phyloP scores from a whole-genome alignment of 78 protist species.

The Dictyostelium intermedium region DNA sequence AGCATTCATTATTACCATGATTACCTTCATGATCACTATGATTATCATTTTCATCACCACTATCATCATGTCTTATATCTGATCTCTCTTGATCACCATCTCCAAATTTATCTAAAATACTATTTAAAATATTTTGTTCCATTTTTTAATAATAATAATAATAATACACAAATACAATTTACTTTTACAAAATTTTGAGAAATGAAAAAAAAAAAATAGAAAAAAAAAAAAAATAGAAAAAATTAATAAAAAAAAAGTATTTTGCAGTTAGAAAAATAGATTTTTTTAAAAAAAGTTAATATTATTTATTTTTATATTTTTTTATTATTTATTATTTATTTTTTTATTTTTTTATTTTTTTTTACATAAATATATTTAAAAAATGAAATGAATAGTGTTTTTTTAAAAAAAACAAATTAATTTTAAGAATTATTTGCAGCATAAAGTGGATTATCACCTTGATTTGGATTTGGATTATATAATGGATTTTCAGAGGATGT shows the following conservation, averaged over 20 bases:
- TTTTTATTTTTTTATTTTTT: no score
- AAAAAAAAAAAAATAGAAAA: not conserved
- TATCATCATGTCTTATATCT: constrained; percentile 54
- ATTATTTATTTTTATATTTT: no score
- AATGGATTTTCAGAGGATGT: constrained; percentile 48
- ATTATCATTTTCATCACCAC: constrained; percentile 70
- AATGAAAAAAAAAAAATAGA: not conserved
- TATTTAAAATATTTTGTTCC: constrained; percentile 20
- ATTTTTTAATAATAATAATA: not conserved
- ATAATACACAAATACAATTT: not conserved
- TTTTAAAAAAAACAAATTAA: not conserved
- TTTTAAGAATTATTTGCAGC: not conserved
- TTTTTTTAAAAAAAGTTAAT: not conserved
- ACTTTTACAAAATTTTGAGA: not conserved
- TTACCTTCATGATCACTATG: not conserved
- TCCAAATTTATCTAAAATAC: constrained; percentile 19
- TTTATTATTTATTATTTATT: no score
- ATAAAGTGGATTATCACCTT: constrained; percentile 55
- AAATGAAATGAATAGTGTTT: not conserved
- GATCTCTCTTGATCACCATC: constrained; percentile 5
- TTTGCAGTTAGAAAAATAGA: not conserved
- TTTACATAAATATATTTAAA: not conserved
- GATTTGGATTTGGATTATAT: constrained; percentile 38
- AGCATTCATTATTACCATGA: constrained; percentile 12
- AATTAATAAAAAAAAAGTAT: not conserved